phyloP scores from a whole-genome alignment of 352 stramenopile genomes.

The Globisporangium echinulatum region DNA sequence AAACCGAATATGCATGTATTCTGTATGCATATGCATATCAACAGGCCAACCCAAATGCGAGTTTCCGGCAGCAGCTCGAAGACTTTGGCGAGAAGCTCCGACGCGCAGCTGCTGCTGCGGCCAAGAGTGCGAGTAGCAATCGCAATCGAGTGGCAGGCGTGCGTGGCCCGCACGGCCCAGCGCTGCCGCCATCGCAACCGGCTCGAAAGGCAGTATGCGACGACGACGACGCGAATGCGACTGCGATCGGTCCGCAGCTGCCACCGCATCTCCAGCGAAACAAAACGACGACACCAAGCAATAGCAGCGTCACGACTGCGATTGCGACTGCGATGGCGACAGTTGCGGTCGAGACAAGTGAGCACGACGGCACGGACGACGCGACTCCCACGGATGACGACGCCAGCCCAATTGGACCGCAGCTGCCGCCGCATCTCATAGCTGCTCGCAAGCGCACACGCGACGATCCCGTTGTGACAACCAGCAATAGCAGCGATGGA shows the following conservation, averaged over 20 bases:
- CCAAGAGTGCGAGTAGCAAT: constrained; percentile 3
- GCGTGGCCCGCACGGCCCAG: constrained; percentile 11
- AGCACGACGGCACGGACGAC: no score
- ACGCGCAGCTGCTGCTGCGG: constrained; percentile 12
- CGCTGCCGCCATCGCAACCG: constrained; percentile 1
- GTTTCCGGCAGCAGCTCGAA: constrained; percentile 57
- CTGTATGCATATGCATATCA: not conserved
- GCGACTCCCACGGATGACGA: not conserved
- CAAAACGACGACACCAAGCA: constrained; percentile 1
- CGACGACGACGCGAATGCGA: not conserved
- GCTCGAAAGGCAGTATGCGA: not conserved
- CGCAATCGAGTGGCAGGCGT: not conserved
- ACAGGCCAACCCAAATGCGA: constrained; percentile 62
- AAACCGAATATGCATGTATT: no score
- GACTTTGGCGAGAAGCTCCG: constrained; percentile 45
- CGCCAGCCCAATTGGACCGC: not conserved
- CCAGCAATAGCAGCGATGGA: no score
- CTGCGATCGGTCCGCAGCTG: constrained; percentile 55
- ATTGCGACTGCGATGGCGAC: not conserved
- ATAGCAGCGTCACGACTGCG: not conserved
- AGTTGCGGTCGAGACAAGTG: no score
- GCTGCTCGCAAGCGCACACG: not conserved
- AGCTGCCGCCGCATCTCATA: not conserved
- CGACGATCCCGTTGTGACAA: not conserved
- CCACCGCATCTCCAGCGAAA: constrained; percentile 20